A percentile compares a stretch with the other conserved stretches of the same genome.
These are phyloP conservation scores for Cutaneotrichosporon sp. DNA, from an alignment of 1,284 basidiomycete species.

Conservation along the genomic window DNA sequence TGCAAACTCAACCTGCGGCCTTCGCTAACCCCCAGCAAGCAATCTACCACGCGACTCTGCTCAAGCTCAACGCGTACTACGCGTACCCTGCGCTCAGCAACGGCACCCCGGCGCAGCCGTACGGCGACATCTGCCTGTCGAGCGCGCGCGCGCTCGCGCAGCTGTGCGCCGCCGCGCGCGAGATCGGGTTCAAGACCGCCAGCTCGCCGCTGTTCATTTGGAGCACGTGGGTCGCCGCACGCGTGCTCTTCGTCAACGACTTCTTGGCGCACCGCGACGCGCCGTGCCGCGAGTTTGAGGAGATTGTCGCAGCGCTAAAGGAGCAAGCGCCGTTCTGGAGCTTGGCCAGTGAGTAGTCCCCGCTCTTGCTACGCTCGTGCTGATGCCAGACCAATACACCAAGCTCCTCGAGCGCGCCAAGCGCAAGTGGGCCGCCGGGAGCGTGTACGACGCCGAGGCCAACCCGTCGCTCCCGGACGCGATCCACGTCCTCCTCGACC, in stretches of 20 bases:
- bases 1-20: too few species aligned
- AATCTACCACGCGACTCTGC: conserved; percentile 50
- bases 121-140: conserved; percentile 39
- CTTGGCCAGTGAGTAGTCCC: conserved; percentile 42
- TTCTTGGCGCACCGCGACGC: conserved; percentile 39
- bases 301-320: conserved; percentile 38
- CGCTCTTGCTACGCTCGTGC: not conserved
- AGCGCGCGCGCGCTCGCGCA: conserved; percentile 39
- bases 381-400: conserved; percentile 48
- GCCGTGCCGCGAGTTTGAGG: conserved; percentile 47
- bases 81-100: conserved; percentile 50
- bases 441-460: conserved; percentile 22
- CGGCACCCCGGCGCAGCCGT: conserved; percentile 48
- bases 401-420: conserved; percentile 51
- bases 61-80: conserved; percentile 53
- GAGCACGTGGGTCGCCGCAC: conserved; percentile 52
- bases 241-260: conserved; percentile 50
- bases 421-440: conserved; percentile 42
- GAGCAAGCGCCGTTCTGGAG: conserved; percentile 47
- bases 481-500: conserved; percentile 52
- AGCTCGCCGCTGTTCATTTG: conserved; percentile 51
- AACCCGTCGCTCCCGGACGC: conserved; percentile 49
- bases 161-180: conserved; percentile 30
- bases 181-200: conserved; percentile 30
- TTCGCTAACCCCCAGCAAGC: conserved; percentile 35